phyloP scores from a whole-genome alignment of 768 basidiomycete genomes.

The Boletus vinaceobasis region DNA sequence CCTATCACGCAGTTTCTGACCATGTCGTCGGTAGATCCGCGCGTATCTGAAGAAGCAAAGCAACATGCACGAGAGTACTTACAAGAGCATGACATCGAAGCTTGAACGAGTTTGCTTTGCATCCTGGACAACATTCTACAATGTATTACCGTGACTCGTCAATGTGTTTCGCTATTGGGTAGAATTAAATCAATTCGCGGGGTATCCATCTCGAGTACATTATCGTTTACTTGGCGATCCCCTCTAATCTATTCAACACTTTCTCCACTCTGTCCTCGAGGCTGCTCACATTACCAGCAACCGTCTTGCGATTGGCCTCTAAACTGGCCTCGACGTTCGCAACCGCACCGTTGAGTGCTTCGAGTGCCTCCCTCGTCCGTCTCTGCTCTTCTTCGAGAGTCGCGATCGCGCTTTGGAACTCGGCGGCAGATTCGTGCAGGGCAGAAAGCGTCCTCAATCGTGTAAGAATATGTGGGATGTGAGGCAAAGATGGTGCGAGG shows the following conservation, averaged over 20 bases:
- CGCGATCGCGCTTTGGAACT: slow-evolving; percentile 66
- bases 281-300: slow-evolving; percentile 70
- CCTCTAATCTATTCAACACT: slow-evolving; percentile 43
- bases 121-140: neutral
- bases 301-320: slow-evolving; percentile 64
- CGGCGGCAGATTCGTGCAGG: slow-evolving; percentile 77
- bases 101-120: neutral
- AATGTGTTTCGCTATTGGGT: neutral
- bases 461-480: slow-evolving; percentile 86
- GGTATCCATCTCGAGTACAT: slow-evolving; percentile 2
- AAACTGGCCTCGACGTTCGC: slow-evolving; percentile 72
- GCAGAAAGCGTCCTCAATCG: slow-evolving; percentile 81
- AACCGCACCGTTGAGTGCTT: slow-evolving; percentile 67
- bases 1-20: neutral
- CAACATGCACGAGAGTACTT: slow-evolving; percentile 44
- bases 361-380: slow-evolving; percentile 56
- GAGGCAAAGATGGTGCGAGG: slow-evolving; percentile 69
- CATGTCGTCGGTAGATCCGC: slow-evolving; percentile 34
- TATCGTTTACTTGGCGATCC: slow-evolving; percentile 21
- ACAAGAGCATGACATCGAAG: slow-evolving; percentile 24
- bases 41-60: slow-evolving; percentile 48
- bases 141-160: neutral
- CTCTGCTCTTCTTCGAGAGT: slow-evolving; percentile 72
- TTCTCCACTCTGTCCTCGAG: slow-evolving; percentile 59
- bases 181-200: neutral